Evolutionary conservation across 1,284 basidiomycete genomes (phyloP).

Genomic region (Austropuccinia psidii): DNA sequence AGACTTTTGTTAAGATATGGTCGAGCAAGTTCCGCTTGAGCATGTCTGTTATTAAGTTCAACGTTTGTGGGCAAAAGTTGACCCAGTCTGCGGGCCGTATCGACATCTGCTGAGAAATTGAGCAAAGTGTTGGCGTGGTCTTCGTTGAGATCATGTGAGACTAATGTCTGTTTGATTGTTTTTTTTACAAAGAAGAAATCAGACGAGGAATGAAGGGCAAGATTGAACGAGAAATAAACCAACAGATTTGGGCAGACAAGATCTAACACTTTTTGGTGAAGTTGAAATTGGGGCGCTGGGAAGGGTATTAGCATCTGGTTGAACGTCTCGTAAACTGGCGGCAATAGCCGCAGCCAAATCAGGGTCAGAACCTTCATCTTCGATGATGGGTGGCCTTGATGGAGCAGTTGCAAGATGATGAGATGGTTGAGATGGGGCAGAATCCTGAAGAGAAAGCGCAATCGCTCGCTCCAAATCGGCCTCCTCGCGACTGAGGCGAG

Average conservation of each 20-base stretch:
- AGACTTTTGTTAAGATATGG: conserved; percentile 76
- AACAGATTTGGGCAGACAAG: not conserved
- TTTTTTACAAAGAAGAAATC: not conserved
- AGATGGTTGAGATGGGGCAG: conserved; percentile 23
- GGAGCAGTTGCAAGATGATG: not conserved
- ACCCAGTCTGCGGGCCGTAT: conserved; percentile 8
- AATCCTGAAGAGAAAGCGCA: conserved; percentile 64
- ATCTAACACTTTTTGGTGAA: not conserved
- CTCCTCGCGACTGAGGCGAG: conserved; percentile 60
- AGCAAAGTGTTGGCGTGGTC: conserved; percentile 15
- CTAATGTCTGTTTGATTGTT: not conserved
- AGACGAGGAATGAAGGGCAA: not conserved
- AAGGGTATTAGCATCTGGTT: conserved; percentile 53
- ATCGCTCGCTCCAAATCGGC: conserved; percentile 90
- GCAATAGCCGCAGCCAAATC: conserved; percentile 91
- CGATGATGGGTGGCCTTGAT: conserved; percentile 38
- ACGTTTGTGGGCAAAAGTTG: conserved; percentile 13
- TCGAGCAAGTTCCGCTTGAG: conserved; percentile 44
- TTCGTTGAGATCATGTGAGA: not conserved
- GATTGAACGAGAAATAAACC: not conserved
- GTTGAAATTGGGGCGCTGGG: conserved; percentile 29
- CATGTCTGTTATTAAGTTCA: conserved; percentile 3
- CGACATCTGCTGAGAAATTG: conserved; percentile 31
- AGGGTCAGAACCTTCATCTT: conserved; percentile 77
- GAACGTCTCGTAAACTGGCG: conserved; percentile 79